These are phyloP conservation scores for Cenchrus purpureus DNA, from an alignment of 176 grass and related monocot species.

Conservation along the genomic window DNA sequence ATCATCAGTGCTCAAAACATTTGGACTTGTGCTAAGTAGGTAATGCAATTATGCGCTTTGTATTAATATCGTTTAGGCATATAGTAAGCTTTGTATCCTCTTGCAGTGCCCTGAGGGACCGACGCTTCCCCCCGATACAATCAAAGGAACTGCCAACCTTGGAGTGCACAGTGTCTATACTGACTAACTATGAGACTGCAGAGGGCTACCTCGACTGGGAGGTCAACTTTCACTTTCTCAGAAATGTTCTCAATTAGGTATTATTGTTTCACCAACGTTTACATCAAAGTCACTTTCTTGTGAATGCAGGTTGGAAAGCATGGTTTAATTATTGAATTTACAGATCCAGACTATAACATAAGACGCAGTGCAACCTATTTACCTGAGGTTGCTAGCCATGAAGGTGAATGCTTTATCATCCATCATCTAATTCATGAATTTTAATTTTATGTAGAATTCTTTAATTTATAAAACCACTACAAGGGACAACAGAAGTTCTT, in stretches of 20 bases:
- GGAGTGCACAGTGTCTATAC: slow-evolving; percentile 94
- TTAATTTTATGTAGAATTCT: not conserved
- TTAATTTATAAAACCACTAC: slow-evolving; percentile 9
- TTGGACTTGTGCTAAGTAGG: not conserved
- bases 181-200: slow-evolving; percentile 82
- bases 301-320: slow-evolving; percentile 83
- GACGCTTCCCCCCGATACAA: slow-evolving; percentile 88
- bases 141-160: slow-evolving; percentile 87
- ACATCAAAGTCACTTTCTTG: slow-evolving; percentile 11
- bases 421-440: not conserved
- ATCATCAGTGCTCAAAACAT: not conserved
- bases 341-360: slow-evolving; percentile 75
- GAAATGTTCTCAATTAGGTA: not conserved
- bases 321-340: slow-evolving; percentile 99
- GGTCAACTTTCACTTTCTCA: slow-evolving; percentile 46
- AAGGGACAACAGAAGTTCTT: not conserved
- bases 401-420: slow-evolving; percentile 59
- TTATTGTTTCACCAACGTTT: slow-evolving; percentile 16
- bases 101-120: slow-evolving; percentile 89
- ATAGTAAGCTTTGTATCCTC: not conserved
- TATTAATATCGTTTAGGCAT: not conserved
- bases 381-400: slow-evolving; percentile 93
- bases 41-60: not conserved
- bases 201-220: slow-evolving; percentile 93
- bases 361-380: slow-evolving; percentile 90